These are phyloP conservation scores for Coleophoma eucalyptorum DNA, from an alignment of 2,329 filamentous ascomycete genomes.

Conservation along the genomic window DNA sequence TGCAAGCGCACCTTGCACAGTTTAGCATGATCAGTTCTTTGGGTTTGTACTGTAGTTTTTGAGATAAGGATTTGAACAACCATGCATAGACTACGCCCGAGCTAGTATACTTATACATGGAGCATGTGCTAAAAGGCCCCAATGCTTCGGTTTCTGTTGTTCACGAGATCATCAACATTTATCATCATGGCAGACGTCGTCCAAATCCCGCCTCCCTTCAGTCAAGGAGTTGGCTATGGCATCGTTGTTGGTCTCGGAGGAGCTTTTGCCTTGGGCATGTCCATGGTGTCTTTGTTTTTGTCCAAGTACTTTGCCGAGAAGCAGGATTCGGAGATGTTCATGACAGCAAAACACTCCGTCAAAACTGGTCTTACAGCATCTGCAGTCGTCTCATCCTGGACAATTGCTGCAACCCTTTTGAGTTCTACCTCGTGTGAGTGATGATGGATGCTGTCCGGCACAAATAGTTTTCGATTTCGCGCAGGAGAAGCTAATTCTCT, in stretches of 20 bases:
- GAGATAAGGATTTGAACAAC: too few species aligned
- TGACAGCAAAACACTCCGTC: constrained; percentile 41
- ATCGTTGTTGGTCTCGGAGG: constrained; percentile 36
- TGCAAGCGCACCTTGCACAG: too few species aligned
- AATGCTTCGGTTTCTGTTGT: too few species aligned
- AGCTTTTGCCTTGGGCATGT: constrained; percentile 39
- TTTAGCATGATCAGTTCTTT: too few species aligned
- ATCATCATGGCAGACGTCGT: neutral
- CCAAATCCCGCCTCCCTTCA: constrained; percentile 9
- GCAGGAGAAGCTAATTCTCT: too few species aligned
- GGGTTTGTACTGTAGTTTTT: too few species aligned
- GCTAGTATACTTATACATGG: too few species aligned
- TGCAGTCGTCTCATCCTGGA: constrained; percentile 55
- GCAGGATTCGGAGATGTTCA: constrained; percentile 44
- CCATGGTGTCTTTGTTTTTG: neutral
- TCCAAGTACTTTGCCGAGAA: constrained; percentile 6
- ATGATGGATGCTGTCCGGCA: too few species aligned
- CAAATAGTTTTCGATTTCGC: too few species aligned
- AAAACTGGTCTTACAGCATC: constrained; percentile 48
- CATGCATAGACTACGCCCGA: too few species aligned
- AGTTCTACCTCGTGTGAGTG: constrained; percentile 35
- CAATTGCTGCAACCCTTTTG: constrained; percentile 78
- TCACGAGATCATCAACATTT: too few species aligned
- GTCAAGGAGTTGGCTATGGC: constrained; percentile 36
- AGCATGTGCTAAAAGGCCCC: too few species aligned